phyloP scores from a whole-genome alignment of 2,329 filamentous ascomycete species.

The Diaporthe ampelina region DNA sequence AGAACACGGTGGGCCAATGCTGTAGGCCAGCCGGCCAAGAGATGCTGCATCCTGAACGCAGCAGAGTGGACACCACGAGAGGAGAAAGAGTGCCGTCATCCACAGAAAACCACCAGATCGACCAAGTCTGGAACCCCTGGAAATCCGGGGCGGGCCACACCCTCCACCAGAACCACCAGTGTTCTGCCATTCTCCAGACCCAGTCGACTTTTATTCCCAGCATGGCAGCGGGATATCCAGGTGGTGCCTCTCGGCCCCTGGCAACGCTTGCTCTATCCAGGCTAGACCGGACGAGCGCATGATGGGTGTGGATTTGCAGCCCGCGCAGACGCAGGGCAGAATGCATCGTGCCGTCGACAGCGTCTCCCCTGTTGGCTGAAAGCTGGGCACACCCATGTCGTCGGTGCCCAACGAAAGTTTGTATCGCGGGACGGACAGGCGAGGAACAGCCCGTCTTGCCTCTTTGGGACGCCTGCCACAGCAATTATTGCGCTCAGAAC shows the following conservation, averaged over 20 bases:
- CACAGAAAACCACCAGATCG: constrained; percentile 6
- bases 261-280: background rate
- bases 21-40: constrained; percentile 4
- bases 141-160: constrained; percentile 36
- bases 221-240: constrained; percentile 12
- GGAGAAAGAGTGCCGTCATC: constrained; percentile 26
- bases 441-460: constrained; percentile 27
- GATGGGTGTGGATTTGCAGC: constrained; percentile 13
- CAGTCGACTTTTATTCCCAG: constrained; percentile 21
- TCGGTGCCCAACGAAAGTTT: constrained; percentile 41
- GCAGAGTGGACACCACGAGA: constrained; percentile 18
- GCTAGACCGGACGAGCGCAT: background rate
- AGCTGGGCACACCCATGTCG: constrained; percentile 34
- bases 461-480: constrained; percentile 28
- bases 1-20: background rate
- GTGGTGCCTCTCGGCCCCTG: constrained; percentile 32
- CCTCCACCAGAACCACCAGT: constrained; percentile 15
- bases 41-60: constrained; percentile 27
- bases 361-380: constrained; percentile 41
- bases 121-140: constrained; percentile 20
- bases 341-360: constrained; percentile 35
- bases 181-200: background rate
- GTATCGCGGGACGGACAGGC: constrained; percentile 32
- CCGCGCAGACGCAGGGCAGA: constrained; percentile 16
- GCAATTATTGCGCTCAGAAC: constrained; percentile 23